Base-by-base conservation (phyloP, 345 rosid genomes). In the Citrus cavaleriei region DNA sequence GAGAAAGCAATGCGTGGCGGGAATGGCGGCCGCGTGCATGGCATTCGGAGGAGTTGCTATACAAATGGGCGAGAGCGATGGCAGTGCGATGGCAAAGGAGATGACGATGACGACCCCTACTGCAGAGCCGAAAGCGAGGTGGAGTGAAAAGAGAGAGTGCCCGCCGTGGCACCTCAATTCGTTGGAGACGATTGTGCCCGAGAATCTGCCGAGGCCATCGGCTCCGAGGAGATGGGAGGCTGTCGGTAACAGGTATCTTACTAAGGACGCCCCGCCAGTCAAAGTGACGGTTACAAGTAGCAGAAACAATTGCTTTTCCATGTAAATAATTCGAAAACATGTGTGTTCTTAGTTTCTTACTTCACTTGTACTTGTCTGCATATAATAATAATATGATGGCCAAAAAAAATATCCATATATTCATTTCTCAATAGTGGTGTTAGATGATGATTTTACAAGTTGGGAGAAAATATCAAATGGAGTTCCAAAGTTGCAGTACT, bases 81-180 rank as follows among this genome's bases (percentile, higher is more conserved):
- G 51, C 0, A 46, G 18, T 46, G 51, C 51, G 18, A 46, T 46
- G 14, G 51, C 51, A 1, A 3, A 46, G 51, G 51, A 46, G 51
- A 46, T 13, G 51, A 32, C 34, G 51, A 12, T 0, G 51, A 46
- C 13, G 51, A 3, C 51, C 5, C 51, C 51, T 2, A 21, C 2
- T 58, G 5, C 58, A 1, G 57, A 70, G 68, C 16, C 38, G 16
- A 63, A 30, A 2, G 57, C 40, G 12, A 87, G 84, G 73, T 90
- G 93, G 93, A 90, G 93, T 19, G 90, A 90, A 6, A 83, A 78
- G 68, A 83, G 90, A n/a, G 37, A n/a, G 6, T 88, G 93, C 75
- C 93, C 88, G 0, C 83, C 93, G 4, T 90, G 93, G 91, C 72
- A 65, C 35, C 14, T 51, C 46, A 90, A 87, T 59, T 86, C 90